Base-by-base conservation (phyloP, 1,139 yeast species). In the Saccharomyces hybrid region DNA sequence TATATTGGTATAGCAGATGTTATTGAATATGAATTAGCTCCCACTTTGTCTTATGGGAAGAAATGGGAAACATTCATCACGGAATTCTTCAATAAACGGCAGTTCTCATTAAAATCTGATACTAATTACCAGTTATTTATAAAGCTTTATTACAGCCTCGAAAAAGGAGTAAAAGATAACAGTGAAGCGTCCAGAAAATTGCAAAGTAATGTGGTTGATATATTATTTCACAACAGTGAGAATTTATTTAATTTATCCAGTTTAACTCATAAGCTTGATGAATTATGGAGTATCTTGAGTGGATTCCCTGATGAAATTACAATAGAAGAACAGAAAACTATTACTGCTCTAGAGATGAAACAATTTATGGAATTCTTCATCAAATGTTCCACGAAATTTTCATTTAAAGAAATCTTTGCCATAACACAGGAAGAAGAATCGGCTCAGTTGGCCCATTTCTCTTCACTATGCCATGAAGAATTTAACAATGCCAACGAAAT, bases 401-500 rank as follows among this genome's bases (percentile, higher is more conserved):
- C 56, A 28, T 51, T 65, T 4, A 56, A 56, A 46, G 63, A 60
- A 26, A 41, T 67, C 5, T 56, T 58, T 50, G 50, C 55, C 13
- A 59, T 67, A 5, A 48, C 62, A 0, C 52, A 60, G 46, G 64
- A 61, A 47, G 60, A 58, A 26, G 59, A 58, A 41, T 42, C 56
- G 9, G 59, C 57, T n/a, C 70, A 67, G 54, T 50, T 55, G 13
- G 59, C 63, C 4, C 63, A 58, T 52, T 66, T 64, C 48, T 55
- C 61, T 4, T 55, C 63, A 1, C 54, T 62, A 25, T 55, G 62
- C 14, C 23, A 32, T 29, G 32, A 26, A 9, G 20, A 44, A 7
- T 41, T 49, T 26, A 14, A 27, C 20, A 50, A 42, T 23, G 29
- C 31, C 25, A 38, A 29, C 4, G 42, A 50, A 3, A 42, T 31